Evolutionary conservation across 441 rosid genomes (phyloP), one percentile per base, ranked within the genome.

Genomic region (Erodium moschatum): DNA sequence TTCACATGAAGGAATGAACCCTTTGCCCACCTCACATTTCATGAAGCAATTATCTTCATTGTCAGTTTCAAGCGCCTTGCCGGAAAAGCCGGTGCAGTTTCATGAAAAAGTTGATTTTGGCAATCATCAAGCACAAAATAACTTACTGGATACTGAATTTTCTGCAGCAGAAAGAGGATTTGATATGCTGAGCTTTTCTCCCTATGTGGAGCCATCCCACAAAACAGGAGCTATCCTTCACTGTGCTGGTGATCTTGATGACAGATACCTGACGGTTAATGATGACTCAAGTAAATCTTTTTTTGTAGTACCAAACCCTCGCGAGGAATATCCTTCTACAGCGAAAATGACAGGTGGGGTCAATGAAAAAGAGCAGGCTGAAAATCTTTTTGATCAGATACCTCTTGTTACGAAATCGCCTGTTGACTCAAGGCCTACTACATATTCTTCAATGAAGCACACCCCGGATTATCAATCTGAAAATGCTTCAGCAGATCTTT

Each of bases 1-100:
- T 74, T 85, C 90, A 67, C 84, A 80, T 40, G 91, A 85, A 74
- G 87, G 84, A 70, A 67, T 79, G 72, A 83, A 85, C 70, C 84
- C 83, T 4, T 82, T 77, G 64, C 81, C 88, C 21, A 79, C 85
- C 29, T 78, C 81, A 74, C 80, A 74, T 76, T 80, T 74, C 81
- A 69, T 81, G 63, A 81, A 74, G 62, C 80, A 54, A 61, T 15
- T 76, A 58, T 74, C 85, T 67, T 69, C 81, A 6, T 13, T 69
- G 68, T 46, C 71, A 18, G 72, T 74, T 61, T 74, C 80, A 48
- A 68, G 69, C 74, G 70, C 61, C 46, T 63, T 72, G 65, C 82
- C 60, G 63, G 89, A 82, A 33, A 80, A 70, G 76, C 66, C 81
- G 74, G 67, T 48, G 60, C 84, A 78, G 58, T 69, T 69, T 63